Base-by-base conservation (phyloP, 176 grass and related monocot genomes). In the Ensete glaucum region DNA sequence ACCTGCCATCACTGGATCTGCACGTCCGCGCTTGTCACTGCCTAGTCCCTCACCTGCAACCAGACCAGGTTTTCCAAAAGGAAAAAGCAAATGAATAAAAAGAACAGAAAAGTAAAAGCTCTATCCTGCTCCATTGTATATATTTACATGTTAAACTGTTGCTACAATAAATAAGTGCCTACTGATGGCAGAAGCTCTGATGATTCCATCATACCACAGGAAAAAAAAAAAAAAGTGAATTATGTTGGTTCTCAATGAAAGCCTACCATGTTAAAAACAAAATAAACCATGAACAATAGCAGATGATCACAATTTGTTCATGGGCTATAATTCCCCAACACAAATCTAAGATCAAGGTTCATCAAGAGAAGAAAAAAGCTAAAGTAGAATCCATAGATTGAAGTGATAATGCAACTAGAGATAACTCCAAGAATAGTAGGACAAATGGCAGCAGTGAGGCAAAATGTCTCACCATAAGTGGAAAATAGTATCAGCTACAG, bases 31-130 rank as follows among this genome's bases (percentile, higher is more conserved):
- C 80, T 82, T 89, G 70, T 89, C 91, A 71, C 91, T 99, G 49
- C 96, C 96, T 76, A 99, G 96, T 54, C 96, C 95, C 81, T 94
- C 90, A 77, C 96, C 96, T 99, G 86, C 59, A 94, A 73, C 68
- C 29, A 75, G 73, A 76, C 77, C 14, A 50, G 43, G 2, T 2
- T 19, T 43, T 43, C 34, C 34, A 43, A 43, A 43, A 43, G 34
- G 25, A 23, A 10, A n/a, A 5, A 19, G 22, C 20, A 51, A 51
- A 50, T 43, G 34, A 43, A 43, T 43, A 43, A 43, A 43, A 6
- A 43, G 3, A 43, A 43, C 34, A 43, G 5, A 43, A 43, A 43
- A 43, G 34, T 43, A 43, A 43, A 43, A 43, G 34, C 34, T 43
- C 34, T 43, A 43, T 43, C 34, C 34, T 43, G 34, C 34, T 43